Evolutionary conservation across 1,139 yeast species (phyloP).

Genomic region (Pichia sp.): DNA sequence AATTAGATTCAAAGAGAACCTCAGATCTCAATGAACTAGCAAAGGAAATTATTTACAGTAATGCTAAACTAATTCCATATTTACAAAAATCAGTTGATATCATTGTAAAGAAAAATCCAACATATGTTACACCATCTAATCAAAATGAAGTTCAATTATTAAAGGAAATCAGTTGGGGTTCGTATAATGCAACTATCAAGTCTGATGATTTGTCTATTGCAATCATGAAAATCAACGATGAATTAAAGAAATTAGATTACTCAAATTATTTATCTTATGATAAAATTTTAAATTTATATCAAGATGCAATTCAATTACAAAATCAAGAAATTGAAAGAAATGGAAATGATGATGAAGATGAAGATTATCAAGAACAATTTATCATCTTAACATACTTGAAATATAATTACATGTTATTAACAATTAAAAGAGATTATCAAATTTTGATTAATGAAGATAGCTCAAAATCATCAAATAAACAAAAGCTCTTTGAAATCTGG

Average conservation of each 20-base stretch:
- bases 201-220: constrained; percentile 70
- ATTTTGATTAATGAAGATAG: constrained; percentile 31
- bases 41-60: constrained; percentile 35
- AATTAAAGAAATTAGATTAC: constrained; percentile 20
- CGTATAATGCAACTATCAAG: constrained; percentile 58
- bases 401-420: constrained; percentile 58
- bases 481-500: constrained; percentile 31
- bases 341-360: constrained; percentile 37
- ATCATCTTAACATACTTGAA: constrained; percentile 68
- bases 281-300: constrained; percentile 45
- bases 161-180: constrained; percentile 58
- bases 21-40: constrained; percentile 44
- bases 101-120: constrained; percentile 36
- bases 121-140: constrained; percentile 35
- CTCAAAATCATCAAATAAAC: constrained; percentile 15
- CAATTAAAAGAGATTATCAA: constrained; percentile 63
- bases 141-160: constrained; percentile 26
- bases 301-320: constrained; percentile 48
- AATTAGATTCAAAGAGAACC: constrained; percentile 26
- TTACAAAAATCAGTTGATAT: constrained; percentile 36
- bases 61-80: constrained; percentile 29
- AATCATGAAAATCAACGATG: constrained; percentile 36
- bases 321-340: constrained; percentile 43
- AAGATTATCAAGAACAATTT: constrained; percentile 64
- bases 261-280: constrained; percentile 38